Evolutionary conservation across 2,329 filamentous ascomycete species (phyloP).

Genomic region (Cercospora sp.): DNA sequence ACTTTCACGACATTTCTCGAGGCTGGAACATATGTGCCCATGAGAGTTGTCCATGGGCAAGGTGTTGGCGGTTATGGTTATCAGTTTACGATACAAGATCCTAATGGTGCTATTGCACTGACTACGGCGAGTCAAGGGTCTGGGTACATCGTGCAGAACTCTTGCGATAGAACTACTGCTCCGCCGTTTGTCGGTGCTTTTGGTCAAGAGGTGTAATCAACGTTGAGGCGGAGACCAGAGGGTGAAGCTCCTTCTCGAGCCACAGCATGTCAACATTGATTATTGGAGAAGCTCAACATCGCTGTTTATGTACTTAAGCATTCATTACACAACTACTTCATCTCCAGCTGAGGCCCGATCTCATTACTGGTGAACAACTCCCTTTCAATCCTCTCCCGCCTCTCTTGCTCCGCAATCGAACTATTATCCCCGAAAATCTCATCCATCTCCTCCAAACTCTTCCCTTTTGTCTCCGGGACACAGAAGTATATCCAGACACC

Average conservation of each 20-base stretch:
- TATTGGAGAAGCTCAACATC: background rate
- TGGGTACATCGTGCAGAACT: constrained; percentile 9
- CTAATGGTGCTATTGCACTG: constrained; percentile 11
- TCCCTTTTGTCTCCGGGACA: constrained; percentile 60
- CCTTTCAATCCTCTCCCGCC: constrained; percentile 32
- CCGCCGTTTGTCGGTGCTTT: background rate
- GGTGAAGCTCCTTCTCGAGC: too few relatives aligned
- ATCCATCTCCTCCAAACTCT: constrained; percentile 36
- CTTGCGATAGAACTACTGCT: constrained; percentile 11
- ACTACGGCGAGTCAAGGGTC: constrained; percentile 3
- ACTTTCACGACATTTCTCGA: background rate
- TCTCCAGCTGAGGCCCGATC: background rate
- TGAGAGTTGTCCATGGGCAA: constrained; percentile 21
- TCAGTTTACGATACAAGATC: constrained; percentile 12
- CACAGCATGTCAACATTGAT: background rate
- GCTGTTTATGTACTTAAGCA: background rate
- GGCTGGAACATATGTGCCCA: constrained; percentile 14
- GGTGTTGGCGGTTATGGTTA: constrained; percentile 16
- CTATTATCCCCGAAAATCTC: constrained; percentile 33
- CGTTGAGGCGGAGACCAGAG: too few relatives aligned
- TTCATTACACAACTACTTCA: background rate
- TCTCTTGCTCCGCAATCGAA: constrained; percentile 31
- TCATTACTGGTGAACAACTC: constrained; percentile 24
- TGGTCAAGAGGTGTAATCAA: background rate
- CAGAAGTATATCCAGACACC: constrained; percentile 56